Base-by-base conservation (phyloP, 352 stramenopile species). In the Phytophthora agathidicida region DNA sequence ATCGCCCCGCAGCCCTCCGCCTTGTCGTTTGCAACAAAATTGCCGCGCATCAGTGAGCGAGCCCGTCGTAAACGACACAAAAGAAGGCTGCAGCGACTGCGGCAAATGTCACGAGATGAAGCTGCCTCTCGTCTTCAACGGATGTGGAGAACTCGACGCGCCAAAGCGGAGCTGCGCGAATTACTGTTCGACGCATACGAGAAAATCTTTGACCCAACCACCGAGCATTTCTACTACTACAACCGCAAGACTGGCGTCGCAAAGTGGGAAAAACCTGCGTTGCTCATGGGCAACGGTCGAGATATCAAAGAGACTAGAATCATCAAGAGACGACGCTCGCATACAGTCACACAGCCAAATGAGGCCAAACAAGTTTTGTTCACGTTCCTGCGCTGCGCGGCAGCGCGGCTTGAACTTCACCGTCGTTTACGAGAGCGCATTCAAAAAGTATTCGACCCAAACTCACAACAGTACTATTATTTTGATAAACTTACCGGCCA, bases 391-490 rank as follows among this genome's bases (percentile, higher is more conserved):
- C 64, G 65, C 35, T 83, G 75, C 27, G 75, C 62, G 11, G 27
- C 56, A 8, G 82, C 80, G 7, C 69, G 75, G 19, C 75, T 84
- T n/a, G 50, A 82, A 28, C 67, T 90, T 9, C 62, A 82, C 14
- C 51, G 41, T 1, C 38, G 77, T 36, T 55, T 93, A 14, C 45
- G 71, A 22, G 46, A 56, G 16, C 83, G 81, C 23, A 81, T 94
- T 17, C 68, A 91, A 22, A 89, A 89, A 69, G 64, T 93, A 7
- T 91, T 74, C 52, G 85, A 93, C 45, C 64, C 75, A 3, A 66
- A 88, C 20, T 80, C 65, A 42, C 72, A 77, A 47, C 77, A 84
- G 33, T 92, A 80, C 44, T 93, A 91, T 68, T 93, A 93, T 71
- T 94, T 89, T 64, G 83, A 94, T 74, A 82, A 78, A 58, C 66